Conservation (phyloP, 805 yeast genomes). For the Candida vaughaniae region DNA sequence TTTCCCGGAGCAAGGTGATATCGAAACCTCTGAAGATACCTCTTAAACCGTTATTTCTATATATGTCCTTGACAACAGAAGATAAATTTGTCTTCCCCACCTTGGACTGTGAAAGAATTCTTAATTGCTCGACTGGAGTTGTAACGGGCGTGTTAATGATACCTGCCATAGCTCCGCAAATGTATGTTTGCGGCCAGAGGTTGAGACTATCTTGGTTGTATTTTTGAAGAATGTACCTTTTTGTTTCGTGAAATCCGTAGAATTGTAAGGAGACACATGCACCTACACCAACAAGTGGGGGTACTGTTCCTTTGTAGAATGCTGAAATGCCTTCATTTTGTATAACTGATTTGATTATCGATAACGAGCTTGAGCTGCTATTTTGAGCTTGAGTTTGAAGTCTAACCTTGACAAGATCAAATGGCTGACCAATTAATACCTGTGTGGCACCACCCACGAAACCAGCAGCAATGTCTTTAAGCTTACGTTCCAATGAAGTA, state of each 20-base stretch:
- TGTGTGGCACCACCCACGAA: slow-evolving; percentile 48
- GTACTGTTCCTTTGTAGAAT: slow-evolving; percentile 45
- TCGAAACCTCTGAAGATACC: slow-evolving; percentile 57
- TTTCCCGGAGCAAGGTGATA: slow-evolving; percentile 57
- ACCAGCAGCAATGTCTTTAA: slow-evolving; percentile 44
- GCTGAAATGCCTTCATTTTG: slow-evolving; percentile 43
- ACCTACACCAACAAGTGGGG: slow-evolving; percentile 48
- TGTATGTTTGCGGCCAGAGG: slow-evolving; percentile 55
- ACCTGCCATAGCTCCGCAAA: slow-evolving; percentile 67
- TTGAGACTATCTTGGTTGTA: slow-evolving; percentile 33
- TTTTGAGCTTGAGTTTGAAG: slow-evolving; percentile 34
- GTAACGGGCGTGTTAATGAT: slow-evolving; percentile 63
- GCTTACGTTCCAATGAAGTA: slow-evolving; percentile 34
- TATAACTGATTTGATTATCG: slow-evolving; percentile 35
- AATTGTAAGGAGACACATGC: slow-evolving; percentile 69
- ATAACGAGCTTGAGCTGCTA: slow-evolving; percentile 33
- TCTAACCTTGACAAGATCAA: slow-evolving; percentile 43
- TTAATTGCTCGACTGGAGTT: slow-evolving; percentile 64
- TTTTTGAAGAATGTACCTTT: slow-evolving; percentile 50
- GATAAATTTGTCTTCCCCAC: slow-evolving; percentile 15
- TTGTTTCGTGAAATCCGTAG: slow-evolving; percentile 69
- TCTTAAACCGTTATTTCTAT: slow-evolving; percentile 39
- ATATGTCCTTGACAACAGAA: slow-evolving; percentile 39
- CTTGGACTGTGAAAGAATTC: slow-evolving; percentile 56
- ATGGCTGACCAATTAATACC: slow-evolving; percentile 48